Base-by-base conservation (phyloP, 2,329 filamentous ascomycete genomes). In the Tolypocladium tundrense region DNA sequence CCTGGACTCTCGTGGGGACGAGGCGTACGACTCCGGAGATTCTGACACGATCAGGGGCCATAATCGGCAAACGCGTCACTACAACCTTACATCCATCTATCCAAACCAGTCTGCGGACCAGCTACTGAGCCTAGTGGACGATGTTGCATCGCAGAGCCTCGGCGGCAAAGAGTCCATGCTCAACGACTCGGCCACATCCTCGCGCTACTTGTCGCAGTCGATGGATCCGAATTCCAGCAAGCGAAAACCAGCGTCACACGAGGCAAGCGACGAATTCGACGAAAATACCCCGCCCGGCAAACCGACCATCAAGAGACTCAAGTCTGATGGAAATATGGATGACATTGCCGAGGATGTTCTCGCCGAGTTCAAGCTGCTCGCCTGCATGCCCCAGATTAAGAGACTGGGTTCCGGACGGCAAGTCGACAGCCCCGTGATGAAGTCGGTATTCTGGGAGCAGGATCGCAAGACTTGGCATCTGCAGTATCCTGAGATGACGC, bases 401-500 rank as follows among this genome's bases (percentile, higher is more conserved):
- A 77, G 75, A 56, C 74, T 75, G 24, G 73, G 76, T 37, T 82
- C 80, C 0, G 76, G 75, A n/a, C 77, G 83, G 31, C 80, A 82
- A 62, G 82, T 86, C 45, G 82, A 86, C 63, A 72, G 75, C 24
- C 79, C 80, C 4, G 77, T 84, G 14, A 74, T 77, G 62, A 85
- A 86, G 61, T 75, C 73, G 8, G 75, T 75, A 1, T 87, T 81
- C 64, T 87, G 84, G 84, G 77, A 79, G 53, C 73, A 75, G 51
- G 78, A 86, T 62, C 73, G 73, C 57, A 72, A 67, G 24, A 85
- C 81, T 1, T 85, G 83, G 77, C 84, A 87, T 61, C 73, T 85
- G 4, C 68, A 80, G 55, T 87, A 87, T 63, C 84, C 84, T 0
- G 80, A 84, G 61, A 86, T 87, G 82, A 85, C 79, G 0, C 77